Evolutionary conservation across 148 eudicot species (phyloP).

Genomic region (Oxyria digyna): DNA sequence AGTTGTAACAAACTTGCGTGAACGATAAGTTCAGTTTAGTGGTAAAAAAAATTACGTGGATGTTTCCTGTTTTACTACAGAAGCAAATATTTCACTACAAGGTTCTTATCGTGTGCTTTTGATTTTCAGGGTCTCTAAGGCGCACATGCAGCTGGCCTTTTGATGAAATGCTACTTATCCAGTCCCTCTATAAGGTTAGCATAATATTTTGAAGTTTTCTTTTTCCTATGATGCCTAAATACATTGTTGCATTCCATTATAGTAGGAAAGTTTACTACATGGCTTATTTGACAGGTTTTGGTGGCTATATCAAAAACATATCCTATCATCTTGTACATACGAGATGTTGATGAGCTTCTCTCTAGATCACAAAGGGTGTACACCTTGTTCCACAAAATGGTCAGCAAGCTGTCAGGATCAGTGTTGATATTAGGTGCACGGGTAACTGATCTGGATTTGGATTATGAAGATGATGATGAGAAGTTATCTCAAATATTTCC

Average conservation of each 20-base stretch:
- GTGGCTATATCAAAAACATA: conserved; percentile 44
- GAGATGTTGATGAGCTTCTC: conserved; percentile 74
- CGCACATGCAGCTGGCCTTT: conserved; percentile 75
- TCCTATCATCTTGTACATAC: conserved; percentile 72
- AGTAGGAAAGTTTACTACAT: neutral
- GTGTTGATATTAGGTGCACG: conserved; percentile 77
- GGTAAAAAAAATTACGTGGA: too few species aligned
- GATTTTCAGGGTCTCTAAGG: conserved; percentile 42
- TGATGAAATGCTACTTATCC: conserved; percentile 82
- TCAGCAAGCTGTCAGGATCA: conserved; percentile 59
- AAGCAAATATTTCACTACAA: neutral
- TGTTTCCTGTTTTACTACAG: neutral
- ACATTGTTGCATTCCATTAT: too few species aligned
- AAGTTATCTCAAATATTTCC: conserved; percentile 59
- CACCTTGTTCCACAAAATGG: conserved; percentile 68
- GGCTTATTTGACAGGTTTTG: conserved; percentile 39
- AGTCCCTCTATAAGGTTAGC: conserved; percentile 78
- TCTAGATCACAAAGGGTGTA: conserved; percentile 61
- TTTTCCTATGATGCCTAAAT: too few species aligned
- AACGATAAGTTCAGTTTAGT: neutral
- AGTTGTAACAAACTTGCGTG: neutral
- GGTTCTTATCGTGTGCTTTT: neutral
- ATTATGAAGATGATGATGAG: conserved; percentile 45
- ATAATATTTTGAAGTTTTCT: neutral
- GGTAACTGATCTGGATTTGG: conserved; percentile 30